Percentiles rank a stretch among this genome's conserved stretches.
Evolutionary conservation across 2,329 filamentous ascomycete genomes (phyloP).

Genomic region (Colletotrichum tanaceti): DNA sequence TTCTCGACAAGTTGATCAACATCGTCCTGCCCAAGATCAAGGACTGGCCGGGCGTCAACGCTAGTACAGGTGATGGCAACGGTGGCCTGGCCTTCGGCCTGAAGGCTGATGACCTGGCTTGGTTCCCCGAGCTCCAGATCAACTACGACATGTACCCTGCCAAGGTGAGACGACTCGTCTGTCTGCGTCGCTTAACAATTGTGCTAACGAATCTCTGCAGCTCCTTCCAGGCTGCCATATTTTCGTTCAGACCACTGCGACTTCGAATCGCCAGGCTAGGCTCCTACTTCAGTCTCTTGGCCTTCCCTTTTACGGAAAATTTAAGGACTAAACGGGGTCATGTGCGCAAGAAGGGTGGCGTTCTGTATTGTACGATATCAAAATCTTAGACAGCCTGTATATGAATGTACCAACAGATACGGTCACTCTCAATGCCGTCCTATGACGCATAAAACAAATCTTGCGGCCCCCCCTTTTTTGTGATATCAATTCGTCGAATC

Average conservation of each 20-base stretch:
- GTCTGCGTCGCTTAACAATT: constrained; percentile 62
- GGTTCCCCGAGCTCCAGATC: constrained; percentile 94
- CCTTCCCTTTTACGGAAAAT: constrained; percentile 82
- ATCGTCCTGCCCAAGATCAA: constrained; percentile 95
- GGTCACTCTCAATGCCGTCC: constrained; percentile 14
- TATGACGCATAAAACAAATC: not conserved
- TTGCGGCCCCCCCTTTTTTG: constrained; percentile 1
- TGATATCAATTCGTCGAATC: constrained; percentile 18
- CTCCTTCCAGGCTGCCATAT: constrained; percentile 90
- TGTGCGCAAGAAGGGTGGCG: not conserved
- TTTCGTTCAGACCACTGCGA: constrained; percentile 85
- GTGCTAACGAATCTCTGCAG: constrained; percentile 50
- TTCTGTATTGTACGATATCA: constrained; percentile 36
- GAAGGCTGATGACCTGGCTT: constrained; percentile 76
- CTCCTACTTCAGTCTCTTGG: constrained; percentile 67
- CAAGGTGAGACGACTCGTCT: constrained; percentile 46
- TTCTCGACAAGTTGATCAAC: constrained; percentile 89
- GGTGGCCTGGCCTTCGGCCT: constrained; percentile 91
- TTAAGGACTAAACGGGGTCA: constrained; percentile 53
- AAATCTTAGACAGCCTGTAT: constrained; percentile 36
- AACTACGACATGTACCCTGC: constrained; percentile 84
- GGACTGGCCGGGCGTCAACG: constrained; percentile 82
- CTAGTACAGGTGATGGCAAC: constrained; percentile 80
- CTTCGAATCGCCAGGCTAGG: constrained; percentile 85
- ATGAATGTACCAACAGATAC: constrained; percentile 40